Conservation (phyloP, 345 rosid species). For the Rhodomyrtus tomentosa region DNA sequence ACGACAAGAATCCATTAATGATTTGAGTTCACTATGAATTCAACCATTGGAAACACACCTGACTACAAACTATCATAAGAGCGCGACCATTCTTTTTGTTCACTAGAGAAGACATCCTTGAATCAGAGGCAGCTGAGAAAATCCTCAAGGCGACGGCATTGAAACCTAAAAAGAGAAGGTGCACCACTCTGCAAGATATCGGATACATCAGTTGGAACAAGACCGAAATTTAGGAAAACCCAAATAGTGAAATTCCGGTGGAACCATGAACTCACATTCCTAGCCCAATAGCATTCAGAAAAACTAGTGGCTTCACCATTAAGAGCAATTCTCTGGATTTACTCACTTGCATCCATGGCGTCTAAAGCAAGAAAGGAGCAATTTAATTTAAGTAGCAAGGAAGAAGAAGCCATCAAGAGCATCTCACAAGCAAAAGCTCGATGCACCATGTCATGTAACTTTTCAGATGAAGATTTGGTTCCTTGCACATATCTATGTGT, state of each 20-base stretch:
- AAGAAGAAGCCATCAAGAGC: neutral
- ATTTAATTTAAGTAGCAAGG: neutral
- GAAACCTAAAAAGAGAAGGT: slow-evolving; percentile 11
- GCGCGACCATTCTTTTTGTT: slow-evolving; percentile 6
- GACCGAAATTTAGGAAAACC: neutral
- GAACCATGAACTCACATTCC: slow-evolving; percentile 13
- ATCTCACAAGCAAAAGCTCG: neutral
- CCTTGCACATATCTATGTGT: neutral
- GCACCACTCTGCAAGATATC: slow-evolving; percentile 6
- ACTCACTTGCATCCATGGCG: slow-evolving; percentile 26
- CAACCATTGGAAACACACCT: neutral
- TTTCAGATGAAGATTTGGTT: neutral
- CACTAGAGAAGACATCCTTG: neutral
- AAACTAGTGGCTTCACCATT: slow-evolving; percentile 11
- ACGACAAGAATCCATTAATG: neutral
- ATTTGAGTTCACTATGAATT: neutral
- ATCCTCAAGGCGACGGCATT: slow-evolving; percentile 1
- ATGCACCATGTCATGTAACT: neutral
- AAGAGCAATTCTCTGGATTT: slow-evolving; percentile 12
- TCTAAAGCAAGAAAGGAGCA: neutral
- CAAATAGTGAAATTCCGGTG: neutral
- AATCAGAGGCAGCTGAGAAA: slow-evolving; percentile 4
- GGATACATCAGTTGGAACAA: neutral
- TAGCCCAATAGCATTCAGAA: slow-evolving; percentile 9
- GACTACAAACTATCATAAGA: slow-evolving; percentile 14